phyloP scores from a whole-genome alignment of 1,284 basidiomycete species.

The Pseudozyma hubeiensis region DNA sequence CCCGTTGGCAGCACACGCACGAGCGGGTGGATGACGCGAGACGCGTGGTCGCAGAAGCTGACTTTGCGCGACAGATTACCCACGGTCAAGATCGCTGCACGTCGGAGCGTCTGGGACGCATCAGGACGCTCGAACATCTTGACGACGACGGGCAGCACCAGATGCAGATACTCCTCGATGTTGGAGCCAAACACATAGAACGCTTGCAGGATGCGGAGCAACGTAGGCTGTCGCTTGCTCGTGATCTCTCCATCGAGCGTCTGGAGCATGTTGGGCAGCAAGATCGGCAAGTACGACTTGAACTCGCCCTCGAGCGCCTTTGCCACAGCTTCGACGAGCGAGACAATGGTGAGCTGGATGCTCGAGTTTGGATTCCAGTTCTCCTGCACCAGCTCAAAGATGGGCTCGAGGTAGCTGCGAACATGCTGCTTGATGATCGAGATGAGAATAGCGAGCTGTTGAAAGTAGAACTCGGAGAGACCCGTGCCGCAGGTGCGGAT shows the following conservation, averaged over 20 bases:
- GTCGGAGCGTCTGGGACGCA: conserved; percentile 80
- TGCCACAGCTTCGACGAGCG: conserved; percentile 93
- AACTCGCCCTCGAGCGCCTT: conserved; percentile 97
- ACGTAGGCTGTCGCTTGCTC: conserved; percentile 74
- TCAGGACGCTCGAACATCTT: conserved; percentile 88
- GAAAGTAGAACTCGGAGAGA: conserved; percentile 92
- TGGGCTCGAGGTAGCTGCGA: conserved; percentile 75
- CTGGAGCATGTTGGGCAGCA: conserved; percentile 88
- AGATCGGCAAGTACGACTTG: conserved; percentile 93
- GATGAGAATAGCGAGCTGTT: conserved; percentile 95
- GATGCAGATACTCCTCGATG: conserved; percentile 96
- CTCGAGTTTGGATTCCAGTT: conserved; percentile 73
- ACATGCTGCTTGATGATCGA: conserved; percentile 98
- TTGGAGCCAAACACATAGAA: conserved; percentile 95
- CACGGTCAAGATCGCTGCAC: conserved; percentile 89
- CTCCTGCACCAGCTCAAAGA: conserved; percentile 67
- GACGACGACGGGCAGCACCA: conserved; percentile 94
- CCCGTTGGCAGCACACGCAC: conserved; percentile 86
- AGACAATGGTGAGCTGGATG: conserved; percentile 91
- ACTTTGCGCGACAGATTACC: conserved; percentile 91
- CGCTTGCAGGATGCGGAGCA: conserved; percentile 90
- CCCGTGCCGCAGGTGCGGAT: conserved; percentile 82
- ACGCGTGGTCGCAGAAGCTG: conserved; percentile 99
- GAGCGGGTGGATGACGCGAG: conserved; percentile 94
- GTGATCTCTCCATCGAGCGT: conserved; percentile 74